Base-by-base conservation (phyloP, 2,329 filamentous ascomycete species). In the Aspergillus udagawae region DNA sequence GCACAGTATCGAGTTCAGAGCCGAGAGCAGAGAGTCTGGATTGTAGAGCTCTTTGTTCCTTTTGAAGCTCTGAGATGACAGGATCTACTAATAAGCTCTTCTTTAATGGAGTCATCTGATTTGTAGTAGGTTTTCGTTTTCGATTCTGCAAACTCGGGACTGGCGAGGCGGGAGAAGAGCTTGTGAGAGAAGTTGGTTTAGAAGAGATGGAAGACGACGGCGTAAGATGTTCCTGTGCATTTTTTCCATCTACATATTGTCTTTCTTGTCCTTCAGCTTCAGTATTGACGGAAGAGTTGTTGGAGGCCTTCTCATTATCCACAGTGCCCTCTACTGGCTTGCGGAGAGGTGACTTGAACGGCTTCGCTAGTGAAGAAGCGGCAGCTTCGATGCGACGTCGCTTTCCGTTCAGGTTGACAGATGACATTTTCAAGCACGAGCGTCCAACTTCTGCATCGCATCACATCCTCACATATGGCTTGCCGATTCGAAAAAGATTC, bases 291-390 rank as follows among this genome's bases (percentile, higher is more conserved):
- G 44, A 35, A 49, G 32, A 55, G 5, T 20, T 47, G 29, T 38
- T 55, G 12, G 51, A 49, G 63, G 59, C 28, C 38, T 60, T 55
- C 3, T 57, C 49, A 23, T 55, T 54, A 23, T 58, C 55, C 23
- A 53, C 42, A 9, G 57, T 54, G 23, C 21, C 20, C 23, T 67
- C 50, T 21, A 51, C 44, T 14, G 78, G 76, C 41, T 77, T 80
- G 63, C 81, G 83, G 59, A 88, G 81, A 14, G 87, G 88, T 49
- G 88, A 90, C 63, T 87, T 86, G 76, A 91, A 91, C 0, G 88
- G 88, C 68, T 86, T 88, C 60, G 82, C 81, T 50, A 90, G 81
- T 6, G 82, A 82, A n/a, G 78, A 79, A 23, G 80, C 74, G 42
- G 83, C 80, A 48, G 81, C 76, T 57, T 86, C 80, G 60, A 88